Base-by-base conservation (phyloP, 306 rosid genomes). In the Vigna unguiculata region DNA sequence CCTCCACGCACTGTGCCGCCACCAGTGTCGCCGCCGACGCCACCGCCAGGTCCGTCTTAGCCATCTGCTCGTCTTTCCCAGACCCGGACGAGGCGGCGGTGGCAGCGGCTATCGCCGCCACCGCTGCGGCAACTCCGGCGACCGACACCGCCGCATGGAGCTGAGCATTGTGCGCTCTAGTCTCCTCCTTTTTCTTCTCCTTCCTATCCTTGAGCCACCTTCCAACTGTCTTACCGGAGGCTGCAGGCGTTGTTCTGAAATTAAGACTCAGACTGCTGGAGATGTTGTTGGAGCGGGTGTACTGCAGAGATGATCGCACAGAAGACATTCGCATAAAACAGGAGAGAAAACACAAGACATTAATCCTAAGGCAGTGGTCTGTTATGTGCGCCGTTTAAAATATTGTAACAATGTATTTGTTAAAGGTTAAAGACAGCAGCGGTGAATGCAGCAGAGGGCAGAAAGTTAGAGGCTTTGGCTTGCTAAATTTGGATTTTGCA, bases 141-240 rank as follows among this genome's bases (percentile, higher is more conserved):
- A 96, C 99, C 0, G 99, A 91, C 52, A 96, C 75, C 0, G 98
- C 97, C 0, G 99, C 99, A 17, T 96, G 99, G 17, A 96, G 94
- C 81, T 96, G 98, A 9, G 99, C 99, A 67, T 92, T 96, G 5
- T 87, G 99, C 8, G 97, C 91, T 80, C 99, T 81, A 16, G 93
- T 84, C 65, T 96, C 98, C 75, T 96, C 99, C 72, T 96, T 96
- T 78, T 93, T 96, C 86, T 90, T 96, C 86, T 96, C 99, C 87
- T 78, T 96, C 85, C 99, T 81, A 15, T 96, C 98, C 93, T 92
- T 96, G n/a, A 96, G 84, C 99, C 99, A 96, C 86, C 99, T 83
- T 4, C 99, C 99, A 0, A 96, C 93, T 9, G 98, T 92, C 88
- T 91, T 96, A 0, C 97, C 93, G 0, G 95, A 86, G 0, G 74